Conservation (phyloP, 495 filamentous ascomycete species). For the Staphylotrichum tortipilum region DNA sequence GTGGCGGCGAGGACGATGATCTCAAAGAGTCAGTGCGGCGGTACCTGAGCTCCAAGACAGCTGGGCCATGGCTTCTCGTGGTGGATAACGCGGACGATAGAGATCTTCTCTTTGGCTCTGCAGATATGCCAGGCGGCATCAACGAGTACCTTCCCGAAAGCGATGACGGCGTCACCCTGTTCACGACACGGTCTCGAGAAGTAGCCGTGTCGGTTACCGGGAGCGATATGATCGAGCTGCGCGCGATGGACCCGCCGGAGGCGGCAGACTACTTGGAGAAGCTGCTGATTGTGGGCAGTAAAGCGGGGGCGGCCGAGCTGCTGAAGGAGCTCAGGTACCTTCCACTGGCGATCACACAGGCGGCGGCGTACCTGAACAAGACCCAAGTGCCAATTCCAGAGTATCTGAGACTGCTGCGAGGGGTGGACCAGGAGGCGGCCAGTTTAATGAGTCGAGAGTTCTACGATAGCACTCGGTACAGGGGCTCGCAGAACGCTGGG, state of each 20-base stretch:
- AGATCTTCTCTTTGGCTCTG: background rate
- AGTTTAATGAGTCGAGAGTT: constrained; percentile 45
- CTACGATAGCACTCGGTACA: constrained; percentile 36
- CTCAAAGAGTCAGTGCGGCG: constrained; percentile 9
- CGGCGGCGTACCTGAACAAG: constrained; percentile 37
- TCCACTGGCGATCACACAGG: constrained; percentile 35
- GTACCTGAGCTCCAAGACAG: background rate
- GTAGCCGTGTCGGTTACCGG: constrained; percentile 18
- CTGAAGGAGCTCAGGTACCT: constrained; percentile 28
- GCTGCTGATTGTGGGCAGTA: constrained; percentile 6
- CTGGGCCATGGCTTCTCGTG: background rate
- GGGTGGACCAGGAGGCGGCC: constrained; percentile 31
- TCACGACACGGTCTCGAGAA: constrained; percentile 28
- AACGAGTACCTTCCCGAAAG: constrained; percentile 24
- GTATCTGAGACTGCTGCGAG: constrained; percentile 39
- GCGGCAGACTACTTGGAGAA: constrained; percentile 13
- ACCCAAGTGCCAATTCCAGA: constrained; percentile 28
- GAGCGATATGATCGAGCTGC: constrained; percentile 20
- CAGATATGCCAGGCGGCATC: constrained; percentile 10
- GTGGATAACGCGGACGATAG: background rate
- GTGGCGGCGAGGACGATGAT: background rate
- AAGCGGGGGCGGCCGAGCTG: constrained; percentile 14
- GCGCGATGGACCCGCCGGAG: constrained; percentile 20
- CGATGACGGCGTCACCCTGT: constrained; percentile 22
- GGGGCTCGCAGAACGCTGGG: constrained; percentile 39